Evolutionary conservation across 306 rosid genomes (phyloP), one percentile per base, ranked within the genome.

Genomic region (Pueraria montana): DNA sequence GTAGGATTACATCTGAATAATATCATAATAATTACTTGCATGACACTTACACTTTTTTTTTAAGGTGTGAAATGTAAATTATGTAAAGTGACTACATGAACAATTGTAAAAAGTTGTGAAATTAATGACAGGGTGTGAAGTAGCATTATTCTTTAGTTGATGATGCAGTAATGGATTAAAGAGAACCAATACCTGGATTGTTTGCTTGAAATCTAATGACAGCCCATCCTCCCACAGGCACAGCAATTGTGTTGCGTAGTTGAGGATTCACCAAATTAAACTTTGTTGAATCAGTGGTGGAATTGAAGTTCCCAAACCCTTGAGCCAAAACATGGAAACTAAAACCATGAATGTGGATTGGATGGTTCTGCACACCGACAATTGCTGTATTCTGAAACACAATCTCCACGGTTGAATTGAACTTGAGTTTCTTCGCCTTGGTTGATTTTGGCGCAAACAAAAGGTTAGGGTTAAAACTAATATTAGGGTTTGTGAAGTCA

Each of bases 151-250:
- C 9, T 30, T 30, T 5, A 30, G 66, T 59, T 62, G 40, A 26
- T 53, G 61, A 53, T 18, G 24, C 61, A 4, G 42, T 16, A 27
- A 63, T 14, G 69, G 14, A 38, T 9, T 36, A 8, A 8, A 10
- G 8, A 30, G 11, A 64, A 20, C 20, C 1, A 18, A 2, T 17
- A 80, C 87, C 88, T 48, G 88, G 88, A 76, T 85, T 85, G 10
- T 80, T 85, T 59, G 79, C 82, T 80, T 6, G 50, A 32, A 85
- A 85, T 59, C 85, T 26, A 73, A 92, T 86, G 69, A 92, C 89
- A 11, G 86, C 92, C 96, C 94, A 92, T 7, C 94, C 94, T 20
- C 92, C 92, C 1, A 63, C 77, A 0, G 91, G 90, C 62, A 92
- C 94, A 24, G 76, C 90, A 43, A 92, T 80, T 38, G 96, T 90